A percentile compares a stretch with the other conserved stretches of the same genome.
These are phyloP conservation scores for Ogataea neopini DNA, from an alignment of 805 yeast genomes.

Conservation along the genomic window DNA sequence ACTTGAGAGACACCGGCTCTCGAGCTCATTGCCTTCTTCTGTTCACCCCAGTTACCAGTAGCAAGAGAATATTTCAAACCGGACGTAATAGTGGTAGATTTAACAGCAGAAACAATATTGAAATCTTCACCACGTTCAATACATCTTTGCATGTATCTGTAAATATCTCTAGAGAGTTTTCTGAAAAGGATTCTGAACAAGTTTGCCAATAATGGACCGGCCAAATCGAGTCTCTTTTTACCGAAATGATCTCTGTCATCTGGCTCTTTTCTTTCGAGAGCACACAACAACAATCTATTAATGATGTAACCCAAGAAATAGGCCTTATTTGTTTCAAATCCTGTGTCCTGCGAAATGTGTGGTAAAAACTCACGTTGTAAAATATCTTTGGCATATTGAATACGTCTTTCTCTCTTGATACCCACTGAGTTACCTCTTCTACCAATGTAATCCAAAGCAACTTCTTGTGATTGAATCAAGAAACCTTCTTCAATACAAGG, in stretches of 20 bases:
- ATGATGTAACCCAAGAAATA: conserved; percentile 98
- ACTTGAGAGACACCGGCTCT: conserved; percentile 99
- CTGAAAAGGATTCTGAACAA: conserved; percentile 92
- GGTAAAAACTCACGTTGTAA: conserved; percentile 95
- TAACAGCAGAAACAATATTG: conserved; percentile 93
- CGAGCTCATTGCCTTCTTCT: conserved; percentile 97
- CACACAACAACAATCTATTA: conserved; percentile 90
- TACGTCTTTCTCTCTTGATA: conserved; percentile 95
- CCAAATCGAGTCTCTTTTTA: conserved; percentile 95
- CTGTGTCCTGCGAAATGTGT: conserved; percentile 95
- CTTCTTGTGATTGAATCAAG: conserved; percentile 96
- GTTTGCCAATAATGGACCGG: conserved; percentile 96
- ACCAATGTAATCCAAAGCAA: conserved; percentile 96
- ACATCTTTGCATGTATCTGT: conserved; percentile 98
- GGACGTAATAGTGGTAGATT: conserved; percentile 94
- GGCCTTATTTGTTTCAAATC: conserved; percentile 95
- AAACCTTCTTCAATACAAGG: conserved; percentile 99
- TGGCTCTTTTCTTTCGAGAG: conserved; percentile 94
- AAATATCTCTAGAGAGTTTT: conserved; percentile 93
- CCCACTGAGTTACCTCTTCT: conserved; percentile 98
- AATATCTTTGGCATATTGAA: conserved; percentile 95
- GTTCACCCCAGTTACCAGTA: conserved; percentile 99
- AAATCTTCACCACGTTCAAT: conserved; percentile 97
- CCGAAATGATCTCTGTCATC: conserved; percentile 99
- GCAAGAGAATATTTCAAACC: conserved; percentile 97